Evolutionary conservation across 1,284 basidiomycete genomes (phyloP), one percentile per base, ranked within the genome.

Genomic region (Gymnopus androsaceus): DNA sequence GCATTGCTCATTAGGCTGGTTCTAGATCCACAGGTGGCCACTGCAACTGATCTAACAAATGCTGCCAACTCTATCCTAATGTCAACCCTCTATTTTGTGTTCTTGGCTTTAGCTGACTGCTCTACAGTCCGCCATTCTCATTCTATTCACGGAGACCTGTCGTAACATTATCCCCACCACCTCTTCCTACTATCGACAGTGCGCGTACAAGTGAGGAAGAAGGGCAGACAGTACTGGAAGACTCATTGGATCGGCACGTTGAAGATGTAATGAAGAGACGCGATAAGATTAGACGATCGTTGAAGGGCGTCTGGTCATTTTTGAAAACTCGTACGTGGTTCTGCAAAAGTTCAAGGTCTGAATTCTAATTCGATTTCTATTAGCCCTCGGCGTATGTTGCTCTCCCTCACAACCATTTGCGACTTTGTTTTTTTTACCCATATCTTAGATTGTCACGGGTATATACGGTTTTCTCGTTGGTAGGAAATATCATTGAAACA

Each of bases 391-490:
- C 27, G 83, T 84, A 71, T 60, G 81, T 74, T 19, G 23, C 15
- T 21, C 21, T 45, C 15, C 11, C 38, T 54, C 19, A 8, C 37
- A 49, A n/a, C n/a, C n/a, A n/a, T n/a, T n/a, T n/a, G 60, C 33
- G 34, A 36, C 45, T 4, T 41, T 17, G 38, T n/a, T 19, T 25
- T 50, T 53, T 23, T 30, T 23, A 56, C 19, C 21, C 23, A 27
- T 11, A 25, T 33, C 37, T 15, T 52, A 92, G 91, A 66, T 84
- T 66, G 72, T 92, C 42, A 83, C 84, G 0, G 88, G 83, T 4
- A 82, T 94, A 15, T 95, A 94, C 69, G 92, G 92, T 0, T 90
- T 94, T 66, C 68, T 84, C 31, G 82, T 88, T 47, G 85, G 86
- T 85, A 62, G n/a, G n/a, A 57, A 83, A 67, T 19, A n/a, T 23